A percentile compares a stretch with the other conserved stretches of the same genome.
Conservation (phyloP, 176 grass and related monocot genomes). For the Oryza glumipatula region DNA sequence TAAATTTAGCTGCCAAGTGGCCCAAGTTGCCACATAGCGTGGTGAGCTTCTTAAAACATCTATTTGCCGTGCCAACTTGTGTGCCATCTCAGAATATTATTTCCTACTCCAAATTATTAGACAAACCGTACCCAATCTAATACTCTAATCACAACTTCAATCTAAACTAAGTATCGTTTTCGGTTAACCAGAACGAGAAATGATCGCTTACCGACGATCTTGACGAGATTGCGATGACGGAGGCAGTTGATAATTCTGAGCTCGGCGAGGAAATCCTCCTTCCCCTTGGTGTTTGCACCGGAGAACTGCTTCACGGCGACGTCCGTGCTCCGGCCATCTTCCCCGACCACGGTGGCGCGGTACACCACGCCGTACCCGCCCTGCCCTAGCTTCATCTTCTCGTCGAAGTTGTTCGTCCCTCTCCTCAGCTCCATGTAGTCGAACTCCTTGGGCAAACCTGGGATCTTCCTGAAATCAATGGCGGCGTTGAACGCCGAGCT, state of each 20-base stretch:
- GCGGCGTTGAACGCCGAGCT: slow-evolving; percentile 37
- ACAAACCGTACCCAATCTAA: too few relatives aligned
- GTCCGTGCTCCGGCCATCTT: slow-evolving; percentile 49
- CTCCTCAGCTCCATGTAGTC: slow-evolving; percentile 74
- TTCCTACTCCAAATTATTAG: neutral
- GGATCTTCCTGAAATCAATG: slow-evolving; percentile 60
- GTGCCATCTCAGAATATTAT: neutral
- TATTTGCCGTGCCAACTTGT: neutral
- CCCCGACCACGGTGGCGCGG: slow-evolving; percentile 61
- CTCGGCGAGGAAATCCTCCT: slow-evolving; percentile 91
- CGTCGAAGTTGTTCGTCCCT: slow-evolving; percentile 81
- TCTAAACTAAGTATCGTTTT: neutral
- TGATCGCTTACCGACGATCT: slow-evolving; percentile 57
- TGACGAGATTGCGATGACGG: slow-evolving; percentile 84
- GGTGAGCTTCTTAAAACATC: neutral
- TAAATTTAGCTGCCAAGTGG: neutral
- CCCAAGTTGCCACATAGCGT: too few relatives aligned
- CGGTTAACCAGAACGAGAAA: neutral
- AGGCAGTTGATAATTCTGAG: slow-evolving; percentile 93
- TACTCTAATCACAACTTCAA: neutral
- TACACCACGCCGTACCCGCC: slow-evolving; percentile 90
- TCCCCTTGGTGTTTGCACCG: slow-evolving; percentile 72
- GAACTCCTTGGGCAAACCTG: slow-evolving; percentile 81
- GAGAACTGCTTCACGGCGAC: slow-evolving; percentile 94
- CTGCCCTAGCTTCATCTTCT: slow-evolving; percentile 83